Evolutionary conservation across 306 rosid genomes (phyloP).

Genomic region (Vigna nakashimae): DNA sequence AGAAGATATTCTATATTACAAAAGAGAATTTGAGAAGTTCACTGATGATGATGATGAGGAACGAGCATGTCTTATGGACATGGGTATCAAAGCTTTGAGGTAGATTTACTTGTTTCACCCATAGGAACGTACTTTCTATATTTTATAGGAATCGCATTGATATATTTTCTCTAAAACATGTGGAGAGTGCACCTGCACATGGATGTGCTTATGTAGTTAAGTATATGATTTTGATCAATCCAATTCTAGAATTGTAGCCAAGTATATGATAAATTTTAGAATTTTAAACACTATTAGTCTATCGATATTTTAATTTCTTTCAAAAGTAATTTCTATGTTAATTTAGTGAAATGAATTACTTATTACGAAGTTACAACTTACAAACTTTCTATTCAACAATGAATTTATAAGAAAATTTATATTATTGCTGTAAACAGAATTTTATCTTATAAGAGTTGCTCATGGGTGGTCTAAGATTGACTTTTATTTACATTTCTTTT

Average conservation of each 20-base stretch:
- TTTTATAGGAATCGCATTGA: not conserved
- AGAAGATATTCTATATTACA: slow-evolving; percentile 74
- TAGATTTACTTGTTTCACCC: slow-evolving; percentile 29
- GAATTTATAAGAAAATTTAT: not conserved
- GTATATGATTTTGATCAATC: slow-evolving; percentile 1
- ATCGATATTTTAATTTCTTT: slow-evolving; percentile 11
- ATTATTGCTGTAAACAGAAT: too few relatives aligned
- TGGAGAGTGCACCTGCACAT: not conserved
- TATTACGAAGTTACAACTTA: not conserved
- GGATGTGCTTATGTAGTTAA: not conserved
- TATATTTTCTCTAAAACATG: slow-evolving; percentile 17
- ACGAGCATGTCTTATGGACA: slow-evolving; percentile 66
- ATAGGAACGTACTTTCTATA: not conserved
- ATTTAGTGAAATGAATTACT: not conserved
- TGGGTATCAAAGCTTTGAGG: slow-evolving; percentile 88
- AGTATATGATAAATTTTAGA: slow-evolving; percentile 7
- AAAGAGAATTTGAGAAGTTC: slow-evolving; percentile 63
- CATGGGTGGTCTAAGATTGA: not conserved
- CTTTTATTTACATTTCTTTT: not conserved
- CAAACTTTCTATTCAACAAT: slow-evolving; percentile 5
- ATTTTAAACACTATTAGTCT: not conserved
- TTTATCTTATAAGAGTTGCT: not conserved
- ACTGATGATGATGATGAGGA: slow-evolving; percentile 66
- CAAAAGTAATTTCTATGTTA: not conserved
- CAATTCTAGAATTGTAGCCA: not conserved